Base-by-base conservation (phyloP, 208 protist genomes). In the Borovskyia barvae region DNA sequence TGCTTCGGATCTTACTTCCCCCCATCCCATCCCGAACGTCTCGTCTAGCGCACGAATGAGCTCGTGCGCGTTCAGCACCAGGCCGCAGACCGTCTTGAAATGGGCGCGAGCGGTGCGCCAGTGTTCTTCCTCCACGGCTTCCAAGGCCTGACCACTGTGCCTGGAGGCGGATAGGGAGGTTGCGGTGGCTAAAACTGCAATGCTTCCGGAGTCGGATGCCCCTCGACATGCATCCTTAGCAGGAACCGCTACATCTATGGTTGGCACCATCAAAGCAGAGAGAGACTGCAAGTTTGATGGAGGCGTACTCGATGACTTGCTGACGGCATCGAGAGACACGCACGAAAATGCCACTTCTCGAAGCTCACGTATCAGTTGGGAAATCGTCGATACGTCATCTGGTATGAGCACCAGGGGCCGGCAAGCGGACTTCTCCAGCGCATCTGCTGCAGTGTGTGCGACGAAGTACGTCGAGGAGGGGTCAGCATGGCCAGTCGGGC, bases 321-420 rank as follows among this genome's bases (percentile, higher is more conserved):
- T 37, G 24, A 84, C 25, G n/a, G 65, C 51, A 37, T 72, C 72
- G 6, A 79, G 68, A 14, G 81, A 69, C 35, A 59, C 62, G 45
- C 76, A 73, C 5, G 58, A 70, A 3, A 80, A 66, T 11, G 73
- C 68, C 24, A 92, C 75, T 53, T 87, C 78, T 3, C 72, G 72
- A 33, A 92, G 67, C 9, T 55, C 35, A 12, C 41, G 33, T 37
- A 87, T 39, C 35, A 92, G 56, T 45, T 67, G 35, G 9, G 70
- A 66, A n/a, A 80, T 52, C 26, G 42, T 47, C 3, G 52, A 33
- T 1, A 54, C 42, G 40, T 83, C 72, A 7, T 49, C 59, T 2
- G 82, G 82, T 24, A 87, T 51, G 26, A 85, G 65, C 49, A 75
- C 81, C 37, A 84, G 54, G 3, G 29, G 40, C 36, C 42, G 40